Base-by-base conservation (phyloP, 345 rosid genomes). In the Eutrema japonicum region DNA sequence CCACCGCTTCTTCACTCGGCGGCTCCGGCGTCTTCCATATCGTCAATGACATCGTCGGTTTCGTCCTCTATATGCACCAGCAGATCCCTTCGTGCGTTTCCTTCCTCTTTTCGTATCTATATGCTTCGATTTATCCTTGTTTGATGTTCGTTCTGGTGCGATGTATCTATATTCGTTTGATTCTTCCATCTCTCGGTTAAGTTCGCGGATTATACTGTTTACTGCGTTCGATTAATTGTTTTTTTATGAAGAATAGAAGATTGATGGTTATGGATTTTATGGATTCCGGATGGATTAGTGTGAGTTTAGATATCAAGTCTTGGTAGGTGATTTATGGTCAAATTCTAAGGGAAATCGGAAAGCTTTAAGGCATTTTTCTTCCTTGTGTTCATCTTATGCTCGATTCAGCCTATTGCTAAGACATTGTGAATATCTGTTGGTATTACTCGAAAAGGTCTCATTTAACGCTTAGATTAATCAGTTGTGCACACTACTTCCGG, bases 51-150 rank as follows among this genome's bases (percentile, higher is more conserved):
- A 71, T 84, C 52, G 29, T 86, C 30, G 97, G 84, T 71, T 92
- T 92, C 79, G 78, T 87, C 64, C 96, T 95, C 83, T 95, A 84
- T 73, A 92, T 92, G 99, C 93, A 92, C 76, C 96, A 87, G 81
- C 97, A 95, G 86, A 92, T 95, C 78, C 96, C 99, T 64, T 86
- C 88, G 96, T 95, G 46, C 51, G 89, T 64, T 62, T 26, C 58
- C 68, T 45, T 42, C 18, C 48, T 43, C 70, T n/a, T 32, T 27
- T 29, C 73, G 10, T 40, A 22, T 11, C 45, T 14, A 8, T 41
- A 26, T 10, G 49, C 50, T 65, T 65, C 68, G 61, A 49, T 58
- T 43, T 48, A 10, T 48, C 4, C 27, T 48, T 1, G 48, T 76
- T 45, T 56, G 55, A 48, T 40, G 27, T 22, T 57, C 54, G 51